phyloP scores from a whole-genome alignment of 2,329 filamentous ascomycete genomes.

The Lecanosticta acicola region DNA sequence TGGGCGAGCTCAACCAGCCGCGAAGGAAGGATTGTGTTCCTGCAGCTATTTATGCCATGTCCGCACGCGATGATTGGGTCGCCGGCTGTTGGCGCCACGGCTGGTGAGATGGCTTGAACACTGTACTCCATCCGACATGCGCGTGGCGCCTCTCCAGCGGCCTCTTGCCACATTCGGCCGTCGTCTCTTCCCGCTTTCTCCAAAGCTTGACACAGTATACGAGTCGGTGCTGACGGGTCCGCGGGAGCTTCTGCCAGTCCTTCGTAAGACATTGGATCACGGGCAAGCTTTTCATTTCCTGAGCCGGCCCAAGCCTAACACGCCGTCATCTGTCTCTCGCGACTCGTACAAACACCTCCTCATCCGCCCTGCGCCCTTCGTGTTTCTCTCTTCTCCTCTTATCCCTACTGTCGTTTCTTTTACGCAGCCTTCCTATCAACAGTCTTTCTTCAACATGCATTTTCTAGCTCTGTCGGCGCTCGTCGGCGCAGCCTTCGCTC shows the following conservation, averaged over 20 bases:
- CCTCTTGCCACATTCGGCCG: conserved; percentile 3
- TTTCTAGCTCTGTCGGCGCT: conserved; percentile 32
- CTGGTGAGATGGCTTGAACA: neutral
- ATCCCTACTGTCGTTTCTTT: conserved; percentile 1
- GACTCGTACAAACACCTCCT: neutral
- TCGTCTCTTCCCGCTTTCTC: conserved; percentile 4
- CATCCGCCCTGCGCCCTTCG: no score
- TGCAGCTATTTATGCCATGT: conserved; percentile 8
- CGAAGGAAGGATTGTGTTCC: conserved; percentile 5
- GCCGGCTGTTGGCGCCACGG: neutral
- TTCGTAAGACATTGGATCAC: neutral
- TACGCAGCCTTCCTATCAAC: neutral
- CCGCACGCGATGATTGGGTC: conserved; percentile 4
- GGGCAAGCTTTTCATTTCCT: conserved; percentile 1
- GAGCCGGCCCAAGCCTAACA: no score
- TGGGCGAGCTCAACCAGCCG: neutral
- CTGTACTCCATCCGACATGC: neutral
- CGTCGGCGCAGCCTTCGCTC: conserved; percentile 35
- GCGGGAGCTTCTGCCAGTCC: neutral
- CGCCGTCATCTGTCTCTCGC: conserved; percentile 5
- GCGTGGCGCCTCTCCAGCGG: neutral
- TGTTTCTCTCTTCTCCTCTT: neutral
- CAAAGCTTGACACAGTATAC: conserved; percentile 7
- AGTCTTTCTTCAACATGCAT: conserved; percentile 28
- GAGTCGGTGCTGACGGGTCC: neutral